Evolutionary conservation across 2,329 filamentous ascomycete genomes (phyloP).

Genomic region (Alternaria consortialis): DNA sequence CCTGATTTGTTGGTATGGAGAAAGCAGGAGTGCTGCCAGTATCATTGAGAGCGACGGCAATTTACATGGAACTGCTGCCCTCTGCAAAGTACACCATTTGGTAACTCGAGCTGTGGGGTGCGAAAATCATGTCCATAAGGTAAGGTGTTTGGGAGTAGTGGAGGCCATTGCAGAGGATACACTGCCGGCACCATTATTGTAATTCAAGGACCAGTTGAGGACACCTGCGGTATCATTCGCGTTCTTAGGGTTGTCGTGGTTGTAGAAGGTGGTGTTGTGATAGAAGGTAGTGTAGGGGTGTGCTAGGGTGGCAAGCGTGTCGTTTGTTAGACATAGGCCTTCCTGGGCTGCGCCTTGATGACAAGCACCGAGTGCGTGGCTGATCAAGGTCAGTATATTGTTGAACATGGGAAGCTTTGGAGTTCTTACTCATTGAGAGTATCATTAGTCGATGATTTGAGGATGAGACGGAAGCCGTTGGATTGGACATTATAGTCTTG

Average conservation of each 20-base stretch:
- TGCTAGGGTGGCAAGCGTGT: constrained; percentile 14
- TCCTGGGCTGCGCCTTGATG: constrained; percentile 59
- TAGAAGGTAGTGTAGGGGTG: constrained; percentile 35
- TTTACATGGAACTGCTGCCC: constrained; percentile 40
- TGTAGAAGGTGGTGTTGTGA: constrained; percentile 37
- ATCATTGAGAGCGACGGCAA: constrained; percentile 36
- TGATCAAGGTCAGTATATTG: background rate
- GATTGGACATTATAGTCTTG: constrained; percentile 7
- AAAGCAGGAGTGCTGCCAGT: constrained; percentile 49
- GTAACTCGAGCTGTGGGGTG: constrained; percentile 24
- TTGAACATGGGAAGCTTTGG: background rate
- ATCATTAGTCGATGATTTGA: constrained; percentile 24
- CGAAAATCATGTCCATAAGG: constrained; percentile 53
- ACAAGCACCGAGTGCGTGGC: constrained; percentile 40
- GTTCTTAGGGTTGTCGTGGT: background rate
- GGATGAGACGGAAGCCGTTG: constrained; percentile 32
- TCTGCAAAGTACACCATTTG: constrained; percentile 51
- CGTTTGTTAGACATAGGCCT: constrained; percentile 41
- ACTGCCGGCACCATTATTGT: background rate
- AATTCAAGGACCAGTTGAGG: constrained; percentile 24
- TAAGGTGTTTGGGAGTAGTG: constrained; percentile 44
- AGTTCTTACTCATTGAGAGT: constrained; percentile 26
- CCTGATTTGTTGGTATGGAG: constrained; percentile 18
- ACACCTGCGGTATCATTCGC: constrained; percentile 13
- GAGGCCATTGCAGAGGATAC: constrained; percentile 46